Percentiles rank a stretch among this genome's conserved stretches.
These are phyloP conservation scores for Aspergillus vadensis DNA, from an alignment of 2,329 filamentous ascomycete genomes.

Conservation along the genomic window DNA sequence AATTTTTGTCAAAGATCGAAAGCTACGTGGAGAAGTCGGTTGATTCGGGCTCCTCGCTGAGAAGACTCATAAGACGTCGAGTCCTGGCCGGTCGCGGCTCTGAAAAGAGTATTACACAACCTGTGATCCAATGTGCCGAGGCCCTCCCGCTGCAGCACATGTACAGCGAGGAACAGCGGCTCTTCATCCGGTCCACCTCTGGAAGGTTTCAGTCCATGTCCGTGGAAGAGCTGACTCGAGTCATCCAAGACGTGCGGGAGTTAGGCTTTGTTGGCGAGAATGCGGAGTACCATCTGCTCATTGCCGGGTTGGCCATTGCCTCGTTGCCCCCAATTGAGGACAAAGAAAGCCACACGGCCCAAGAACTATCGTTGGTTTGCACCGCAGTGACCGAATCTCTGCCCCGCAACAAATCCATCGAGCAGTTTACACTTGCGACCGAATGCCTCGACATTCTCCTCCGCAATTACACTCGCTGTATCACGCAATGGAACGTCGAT, in stretches of 20 bases:
- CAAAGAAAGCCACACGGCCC: constrained; percentile 39
- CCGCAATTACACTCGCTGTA: constrained; percentile 42
- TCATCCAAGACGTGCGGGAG: constrained; percentile 35
- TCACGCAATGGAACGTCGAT: constrained; percentile 51
- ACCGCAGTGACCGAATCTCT: constrained; percentile 37
- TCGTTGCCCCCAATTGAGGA: constrained; percentile 39
- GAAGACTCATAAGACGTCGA: constrained; percentile 36
- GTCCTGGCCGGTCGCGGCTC: constrained; percentile 35
- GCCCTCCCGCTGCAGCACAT: constrained; percentile 39
- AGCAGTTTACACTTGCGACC: constrained; percentile 43
- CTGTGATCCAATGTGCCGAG: constrained; percentile 37
- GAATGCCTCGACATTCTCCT: constrained; percentile 45
- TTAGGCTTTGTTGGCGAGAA: constrained; percentile 34
- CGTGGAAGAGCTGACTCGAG: constrained; percentile 30
- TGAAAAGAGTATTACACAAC: constrained; percentile 30
- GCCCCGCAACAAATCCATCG: constrained; percentile 34
- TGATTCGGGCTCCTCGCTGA: constrained; percentile 32
- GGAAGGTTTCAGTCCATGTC: constrained; percentile 39
- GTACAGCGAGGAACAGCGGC: constrained; percentile 41
- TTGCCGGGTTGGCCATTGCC: constrained; percentile 40
- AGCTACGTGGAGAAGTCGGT: constrained; percentile 37
- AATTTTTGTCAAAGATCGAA: constrained; percentile 40
- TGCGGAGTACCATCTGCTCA: constrained; percentile 36
- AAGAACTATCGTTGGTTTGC: constrained; percentile 41
- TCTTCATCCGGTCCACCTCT: constrained; percentile 39